phyloP scores from a whole-genome alignment of 2,329 filamentous ascomycete species.

The Alternaria alternata region DNA sequence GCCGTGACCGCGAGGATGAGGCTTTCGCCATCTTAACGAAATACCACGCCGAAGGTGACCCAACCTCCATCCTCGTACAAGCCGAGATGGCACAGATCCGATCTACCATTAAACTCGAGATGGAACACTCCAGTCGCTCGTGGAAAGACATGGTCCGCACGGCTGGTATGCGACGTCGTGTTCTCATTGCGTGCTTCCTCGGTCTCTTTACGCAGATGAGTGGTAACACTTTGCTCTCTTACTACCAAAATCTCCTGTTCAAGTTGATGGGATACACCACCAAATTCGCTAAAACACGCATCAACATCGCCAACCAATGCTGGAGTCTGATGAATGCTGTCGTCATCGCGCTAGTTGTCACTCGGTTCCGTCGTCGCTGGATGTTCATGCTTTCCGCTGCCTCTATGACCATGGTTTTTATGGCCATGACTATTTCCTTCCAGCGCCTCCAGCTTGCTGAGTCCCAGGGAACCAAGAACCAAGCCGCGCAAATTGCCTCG shows the following conservation, averaged over 20 bases:
- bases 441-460: constrained; percentile 43
- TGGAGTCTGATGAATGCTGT: constrained; percentile 54
- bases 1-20: constrained; percentile 60
- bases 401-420: constrained; percentile 62
- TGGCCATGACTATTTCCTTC: constrained; percentile 63
- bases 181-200: constrained; percentile 42
- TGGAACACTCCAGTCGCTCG: constrained; percentile 61
- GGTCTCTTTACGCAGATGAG: constrained; percentile 53
- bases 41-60: constrained; percentile 57
- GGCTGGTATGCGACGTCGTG: constrained; percentile 51
- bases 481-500: constrained; percentile 51
- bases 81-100: constrained; percentile 69
- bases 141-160: constrained; percentile 64
- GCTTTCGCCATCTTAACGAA: constrained; percentile 48
- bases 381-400: constrained; percentile 60
- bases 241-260: constrained; percentile 50
- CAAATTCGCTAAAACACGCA: constrained; percentile 49
- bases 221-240: constrained; percentile 51
- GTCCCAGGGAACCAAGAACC: constrained; percentile 35
- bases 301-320: constrained; percentile 53
- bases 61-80: constrained; percentile 51
- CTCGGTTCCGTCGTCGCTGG: constrained; percentile 53
- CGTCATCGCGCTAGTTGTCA: constrained; percentile 51
- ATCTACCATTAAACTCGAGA: constrained; percentile 63
- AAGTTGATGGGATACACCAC: constrained; percentile 51